Percentiles rank a stretch among this genome's conserved stretches.
phyloP scores from a whole-genome alignment of 306 rosid genomes.

The Oemleria cerasiformis region DNA sequence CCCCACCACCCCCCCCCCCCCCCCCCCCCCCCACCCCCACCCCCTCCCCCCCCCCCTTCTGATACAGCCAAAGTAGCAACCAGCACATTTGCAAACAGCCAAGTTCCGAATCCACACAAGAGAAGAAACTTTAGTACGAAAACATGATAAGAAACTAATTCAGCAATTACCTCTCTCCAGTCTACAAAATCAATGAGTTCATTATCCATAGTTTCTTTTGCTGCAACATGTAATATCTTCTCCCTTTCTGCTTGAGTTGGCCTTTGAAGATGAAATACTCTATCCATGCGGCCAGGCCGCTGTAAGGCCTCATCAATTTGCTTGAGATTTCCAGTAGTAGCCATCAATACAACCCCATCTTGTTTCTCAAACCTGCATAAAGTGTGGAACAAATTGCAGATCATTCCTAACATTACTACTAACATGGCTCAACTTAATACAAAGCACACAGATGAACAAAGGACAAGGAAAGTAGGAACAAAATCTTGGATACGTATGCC shows the following conservation, averaged over 20 bases:
- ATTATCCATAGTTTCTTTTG: slow-evolving; percentile 87
- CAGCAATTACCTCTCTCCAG: slow-evolving; percentile 80
- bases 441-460: not conserved
- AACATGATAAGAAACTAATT: slow-evolving; percentile 13
- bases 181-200: slow-evolving; percentile 82
- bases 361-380: slow-evolving; percentile 87
- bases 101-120: not conserved
- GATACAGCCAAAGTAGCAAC: not conserved
- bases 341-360: slow-evolving; percentile 99
- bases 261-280: slow-evolving; percentile 95
- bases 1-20: not conserved
- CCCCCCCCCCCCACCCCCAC: no score
- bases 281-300: slow-evolving; percentile 99
- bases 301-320: slow-evolving; percentile 90
- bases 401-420: slow-evolving; percentile 2
- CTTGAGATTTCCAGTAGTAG: slow-evolving; percentile 88
- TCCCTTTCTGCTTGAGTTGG: slow-evolving; percentile 94
- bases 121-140: slow-evolving; percentile 14
- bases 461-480: not conserved
- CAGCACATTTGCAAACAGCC: not conserved
- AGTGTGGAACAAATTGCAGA: slow-evolving; percentile 15
- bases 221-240: slow-evolving; percentile 66
- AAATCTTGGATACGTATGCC: not conserved
- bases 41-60: not conserved
- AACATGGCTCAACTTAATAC: not conserved